phyloP scores from a whole-genome alignment of 1,139 yeast genomes.

The Nakaseomyces delphensis region DNA sequence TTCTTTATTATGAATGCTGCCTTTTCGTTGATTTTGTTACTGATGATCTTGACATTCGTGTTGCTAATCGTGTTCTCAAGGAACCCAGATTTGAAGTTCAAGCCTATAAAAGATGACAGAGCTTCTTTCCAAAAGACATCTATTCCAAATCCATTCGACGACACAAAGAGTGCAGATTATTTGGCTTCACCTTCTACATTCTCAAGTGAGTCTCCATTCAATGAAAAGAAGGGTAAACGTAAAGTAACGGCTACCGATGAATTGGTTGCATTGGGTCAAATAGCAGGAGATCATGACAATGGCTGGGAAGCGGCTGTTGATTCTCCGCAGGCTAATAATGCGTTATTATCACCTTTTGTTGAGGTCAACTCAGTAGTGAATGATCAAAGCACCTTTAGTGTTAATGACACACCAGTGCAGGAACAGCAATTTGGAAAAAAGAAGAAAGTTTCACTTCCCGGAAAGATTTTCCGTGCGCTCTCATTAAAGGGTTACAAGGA shows the following conservation, averaged over 20 bases:
- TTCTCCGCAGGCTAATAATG: neutral
- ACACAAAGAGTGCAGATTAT: conserved; percentile 29
- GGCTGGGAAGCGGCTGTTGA: conserved; percentile 44
- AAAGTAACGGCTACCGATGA: conserved; percentile 39
- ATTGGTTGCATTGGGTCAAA: conserved; percentile 32
- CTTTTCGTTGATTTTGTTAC: conserved; percentile 53
- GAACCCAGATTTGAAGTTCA: conserved; percentile 77
- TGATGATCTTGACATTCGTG: conserved; percentile 52
- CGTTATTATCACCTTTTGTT: neutral
- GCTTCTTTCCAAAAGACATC: conserved; percentile 55
- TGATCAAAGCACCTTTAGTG: conserved; percentile 3
- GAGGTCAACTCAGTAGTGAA: neutral
- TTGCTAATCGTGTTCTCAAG: conserved; percentile 50
- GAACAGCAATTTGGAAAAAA: neutral
- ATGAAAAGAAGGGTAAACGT: conserved; percentile 34
- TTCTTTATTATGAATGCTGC: conserved; percentile 72
- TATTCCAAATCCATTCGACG: conserved; percentile 34
- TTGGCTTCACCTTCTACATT: conserved; percentile 18
- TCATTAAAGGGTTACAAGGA: conserved; percentile 5
- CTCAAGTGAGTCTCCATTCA: conserved; percentile 31
- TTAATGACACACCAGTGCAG: neutral
- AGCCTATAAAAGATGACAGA: conserved; percentile 75
- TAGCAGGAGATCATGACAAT: conserved; percentile 62
- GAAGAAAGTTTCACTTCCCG: conserved; percentile 3
- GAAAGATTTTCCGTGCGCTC: conserved; percentile 3